Base-by-base conservation (phyloP, 2,329 filamentous ascomycete species). In the Paecilomyces sp. region DNA sequence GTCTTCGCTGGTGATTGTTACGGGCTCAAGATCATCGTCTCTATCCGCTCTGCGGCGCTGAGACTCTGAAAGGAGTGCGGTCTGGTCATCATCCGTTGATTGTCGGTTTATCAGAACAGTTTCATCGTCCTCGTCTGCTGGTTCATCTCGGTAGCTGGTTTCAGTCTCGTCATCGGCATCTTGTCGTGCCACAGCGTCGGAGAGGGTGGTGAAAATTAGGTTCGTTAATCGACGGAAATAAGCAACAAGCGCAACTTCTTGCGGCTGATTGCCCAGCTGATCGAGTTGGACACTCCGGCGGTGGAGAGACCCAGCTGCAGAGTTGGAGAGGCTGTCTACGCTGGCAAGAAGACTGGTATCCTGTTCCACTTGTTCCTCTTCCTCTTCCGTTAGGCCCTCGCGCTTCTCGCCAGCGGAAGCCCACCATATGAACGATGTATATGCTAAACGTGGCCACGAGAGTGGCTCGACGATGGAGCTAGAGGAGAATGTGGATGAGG, bases 381-480 rank as follows among this genome's bases (percentile, higher is more conserved):
- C 78, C 66, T 86, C 83, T 59, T 85, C 80, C 1, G 79, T 77
- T 9, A 82, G 75, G 56, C 80, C 81, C 12, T 79, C 78, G 30
- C 83, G 80, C 62, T 80, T 79, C 68, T 87, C 85, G 57, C 85
- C 85, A 2, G 85, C 85, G 0, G 83, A 85, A 3, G 85, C 85
- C 85, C 85, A 88, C 85, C 85, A 88, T 68, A 87, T 84, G 72
- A 87, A 85, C 36, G 83, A 83, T 2, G 79, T 78, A 68, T 87
- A 88, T 2, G 85, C 85, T 34, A 86, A 76, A 4, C 80, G 78
- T 5, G 82, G 78, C 85, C 85, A 88, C 0, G 82, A 83, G 41
- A 80, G 72, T 2, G 83, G 80, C 65, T 88, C 84, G 8, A 85
- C 80, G 1, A 83, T 69, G 2, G 76, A 67, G 53, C 72, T 76